Evolutionary conservation across 495 filamentous ascomycete species (phyloP).

Genomic region (Aspergillus biplanus): DNA sequence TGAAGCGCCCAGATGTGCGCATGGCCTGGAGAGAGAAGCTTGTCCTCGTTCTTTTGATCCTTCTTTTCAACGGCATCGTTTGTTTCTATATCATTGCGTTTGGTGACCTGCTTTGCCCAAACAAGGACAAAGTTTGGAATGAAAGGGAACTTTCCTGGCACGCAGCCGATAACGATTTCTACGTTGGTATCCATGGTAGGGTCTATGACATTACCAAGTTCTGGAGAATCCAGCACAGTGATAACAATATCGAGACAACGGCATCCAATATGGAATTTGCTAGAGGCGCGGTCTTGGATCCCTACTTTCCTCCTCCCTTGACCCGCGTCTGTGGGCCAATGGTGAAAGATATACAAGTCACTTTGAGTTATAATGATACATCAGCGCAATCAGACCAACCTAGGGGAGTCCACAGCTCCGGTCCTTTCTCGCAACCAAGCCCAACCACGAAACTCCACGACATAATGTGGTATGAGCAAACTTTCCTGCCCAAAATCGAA

Average conservation of each 20-base stretch:
- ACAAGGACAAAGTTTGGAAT: constrained; percentile 90
- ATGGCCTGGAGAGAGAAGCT: constrained; percentile 98
- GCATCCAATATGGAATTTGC: constrained; percentile 68
- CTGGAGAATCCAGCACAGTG: constrained; percentile 81
- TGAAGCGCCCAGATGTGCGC: constrained; percentile 96
- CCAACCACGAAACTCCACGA: constrained; percentile 58
- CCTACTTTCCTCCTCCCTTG: constrained; percentile 84
- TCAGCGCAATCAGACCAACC: constrained; percentile 36
- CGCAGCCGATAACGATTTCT: constrained; percentile 74
- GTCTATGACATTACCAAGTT: constrained; percentile 95
- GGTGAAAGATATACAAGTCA: constrained; percentile 55
- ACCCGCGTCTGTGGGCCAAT: constrained; percentile 71
- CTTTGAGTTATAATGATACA: constrained; percentile 67
- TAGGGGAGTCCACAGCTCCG: constrained; percentile 68
- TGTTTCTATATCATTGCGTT: constrained; percentile 94
- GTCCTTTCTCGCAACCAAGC: constrained; percentile 55
- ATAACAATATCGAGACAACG: constrained; percentile 60
- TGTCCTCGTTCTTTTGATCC: constrained; percentile 77
- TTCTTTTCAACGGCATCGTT: constrained; percentile 79
- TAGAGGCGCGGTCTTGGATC: constrained; percentile 76
- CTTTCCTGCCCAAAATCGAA: constrained; percentile 78
- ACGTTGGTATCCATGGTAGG: constrained; percentile 81
- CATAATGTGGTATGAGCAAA: constrained; percentile 73
- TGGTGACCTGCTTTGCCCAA: constrained; percentile 83
- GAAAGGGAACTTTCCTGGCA: constrained; percentile 71